These are phyloP conservation scores for Antarctomyces pellizariae DNA, from an alignment of 495 filamentous ascomycete genomes.

Conservation along the genomic window DNA sequence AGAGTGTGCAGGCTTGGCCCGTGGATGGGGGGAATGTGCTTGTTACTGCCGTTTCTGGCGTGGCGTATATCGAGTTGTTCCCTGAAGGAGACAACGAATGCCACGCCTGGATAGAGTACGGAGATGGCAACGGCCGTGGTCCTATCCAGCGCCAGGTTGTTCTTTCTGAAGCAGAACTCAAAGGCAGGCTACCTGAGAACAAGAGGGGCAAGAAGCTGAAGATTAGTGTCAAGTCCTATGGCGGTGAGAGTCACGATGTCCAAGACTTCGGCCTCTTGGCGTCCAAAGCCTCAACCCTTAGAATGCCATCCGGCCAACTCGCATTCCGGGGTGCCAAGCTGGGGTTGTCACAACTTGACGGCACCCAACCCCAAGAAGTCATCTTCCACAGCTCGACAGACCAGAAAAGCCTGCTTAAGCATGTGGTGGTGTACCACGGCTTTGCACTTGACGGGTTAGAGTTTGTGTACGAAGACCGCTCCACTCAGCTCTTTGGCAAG, in stretches of 20 bases:
- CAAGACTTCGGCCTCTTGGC: slow-evolving; percentile 44
- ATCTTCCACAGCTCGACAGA: slow-evolving; percentile 45
- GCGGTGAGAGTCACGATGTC: slow-evolving; percentile 45
- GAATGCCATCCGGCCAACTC: slow-evolving; percentile 47
- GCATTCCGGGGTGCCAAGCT: slow-evolving; percentile 59
- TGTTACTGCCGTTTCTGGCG: slow-evolving; percentile 56
- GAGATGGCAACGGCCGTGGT: slow-evolving; percentile 29
- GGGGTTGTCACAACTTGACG: slow-evolving; percentile 49
- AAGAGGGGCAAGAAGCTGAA: slow-evolving; percentile 47
- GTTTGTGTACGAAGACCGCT: slow-evolving; percentile 77
- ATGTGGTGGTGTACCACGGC: slow-evolving; percentile 58
- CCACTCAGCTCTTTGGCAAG: slow-evolving; percentile 77
- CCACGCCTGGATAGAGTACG: slow-evolving; percentile 57
- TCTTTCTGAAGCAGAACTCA: slow-evolving; percentile 53
- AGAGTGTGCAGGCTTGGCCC: slow-evolving; percentile 71
- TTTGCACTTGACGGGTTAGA: slow-evolving; percentile 66
- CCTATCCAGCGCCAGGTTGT: slow-evolving; percentile 42
- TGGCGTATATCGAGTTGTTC: slow-evolving; percentile 65
- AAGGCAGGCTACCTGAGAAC: slow-evolving; percentile 40
- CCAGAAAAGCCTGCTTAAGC: slow-evolving; percentile 49
- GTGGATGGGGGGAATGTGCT: slow-evolving; percentile 61
- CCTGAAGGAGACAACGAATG: slow-evolving; percentile 53
- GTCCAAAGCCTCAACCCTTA: slow-evolving; percentile 47
- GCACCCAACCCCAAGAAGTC: slow-evolving; percentile 46
- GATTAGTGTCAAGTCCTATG: slow-evolving; percentile 48